These are phyloP conservation scores for Aspergillus hancockii DNA, from an alignment of 495 filamentous ascomycete genomes.

Conservation along the genomic window DNA sequence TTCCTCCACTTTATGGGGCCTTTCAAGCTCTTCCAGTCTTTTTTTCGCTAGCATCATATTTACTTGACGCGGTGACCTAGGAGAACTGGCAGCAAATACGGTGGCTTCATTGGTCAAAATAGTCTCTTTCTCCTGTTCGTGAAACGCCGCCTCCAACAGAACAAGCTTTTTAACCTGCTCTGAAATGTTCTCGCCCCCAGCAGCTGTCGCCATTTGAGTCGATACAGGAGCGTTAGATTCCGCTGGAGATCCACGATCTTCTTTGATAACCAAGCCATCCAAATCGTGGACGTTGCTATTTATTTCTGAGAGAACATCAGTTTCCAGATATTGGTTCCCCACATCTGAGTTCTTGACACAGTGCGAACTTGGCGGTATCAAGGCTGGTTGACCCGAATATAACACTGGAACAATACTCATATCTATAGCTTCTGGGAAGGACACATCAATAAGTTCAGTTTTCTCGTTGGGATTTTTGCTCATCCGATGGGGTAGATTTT, in stretches of 20 bases:
- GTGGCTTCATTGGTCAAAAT: background rate
- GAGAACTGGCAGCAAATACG: background rate
- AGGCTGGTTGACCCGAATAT: constrained; percentile 16
- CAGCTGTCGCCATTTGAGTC: background rate
- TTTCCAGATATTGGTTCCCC: background rate
- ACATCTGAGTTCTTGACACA: background rate
- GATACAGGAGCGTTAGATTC: background rate
- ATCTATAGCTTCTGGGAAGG: constrained; percentile 3
- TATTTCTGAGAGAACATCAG: background rate
- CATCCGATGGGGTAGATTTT: background rate
- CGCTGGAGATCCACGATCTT: background rate
- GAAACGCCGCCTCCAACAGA: background rate
- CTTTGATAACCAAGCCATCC: background rate
- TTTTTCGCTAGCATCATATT: constrained; percentile 1
- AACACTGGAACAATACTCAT: constrained; percentile 8
- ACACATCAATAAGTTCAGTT: constrained; percentile 19
- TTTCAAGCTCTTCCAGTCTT: constrained; percentile 13
- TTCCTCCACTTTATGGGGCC: constrained; percentile 5
- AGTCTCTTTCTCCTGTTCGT: background rate
- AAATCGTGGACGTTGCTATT: background rate
- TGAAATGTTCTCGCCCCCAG: background rate
- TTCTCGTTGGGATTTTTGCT: constrained; percentile 4
- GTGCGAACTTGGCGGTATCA: background rate
- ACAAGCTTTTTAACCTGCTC: constrained; percentile 5
- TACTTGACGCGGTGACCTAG: background rate